Conservation (phyloP, 2,329 filamentous ascomycete genomes). For the Neopestalotiopsis rosae region DNA sequence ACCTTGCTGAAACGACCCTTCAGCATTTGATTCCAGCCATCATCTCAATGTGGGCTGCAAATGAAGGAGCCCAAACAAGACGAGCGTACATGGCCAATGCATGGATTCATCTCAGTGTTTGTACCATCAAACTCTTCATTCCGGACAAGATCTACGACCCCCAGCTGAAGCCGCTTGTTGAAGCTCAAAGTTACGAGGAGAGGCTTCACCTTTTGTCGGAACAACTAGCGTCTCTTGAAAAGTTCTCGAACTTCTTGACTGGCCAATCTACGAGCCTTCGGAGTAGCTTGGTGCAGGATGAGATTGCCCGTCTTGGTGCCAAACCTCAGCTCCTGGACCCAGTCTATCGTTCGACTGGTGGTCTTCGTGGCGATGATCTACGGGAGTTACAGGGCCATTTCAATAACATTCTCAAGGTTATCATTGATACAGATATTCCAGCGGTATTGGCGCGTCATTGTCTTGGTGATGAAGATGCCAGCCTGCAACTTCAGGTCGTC, state of each 20-base stretch:
- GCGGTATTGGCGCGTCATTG: slow-evolving; percentile 41
- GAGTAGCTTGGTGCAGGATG: slow-evolving; percentile 64
- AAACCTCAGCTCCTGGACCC: slow-evolving; percentile 67
- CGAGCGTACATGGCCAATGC: slow-evolving; percentile 57
- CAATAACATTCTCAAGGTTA: slow-evolving; percentile 72
- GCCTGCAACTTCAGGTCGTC: slow-evolving; percentile 55
- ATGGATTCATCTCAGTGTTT: slow-evolving; percentile 78
- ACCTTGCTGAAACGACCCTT: slow-evolving; percentile 43
- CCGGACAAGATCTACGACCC: slow-evolving; percentile 90
- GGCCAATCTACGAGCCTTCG: slow-evolving; percentile 73
- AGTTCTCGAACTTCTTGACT: slow-evolving; percentile 71
- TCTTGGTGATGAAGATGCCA: slow-evolving; percentile 37
- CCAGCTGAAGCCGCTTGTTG: slow-evolving; percentile 67
- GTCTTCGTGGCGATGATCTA: slow-evolving; percentile 66
- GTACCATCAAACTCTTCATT: slow-evolving; percentile 79
- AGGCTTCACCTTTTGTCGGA: slow-evolving; percentile 59
- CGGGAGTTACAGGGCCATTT: slow-evolving; percentile 77
- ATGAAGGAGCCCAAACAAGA: slow-evolving; percentile 28
- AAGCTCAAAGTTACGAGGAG: slow-evolving; percentile 62
- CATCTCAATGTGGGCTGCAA: slow-evolving; percentile 47
- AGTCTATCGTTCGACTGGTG: slow-evolving; percentile 71
- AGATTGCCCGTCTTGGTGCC: slow-evolving; percentile 68
- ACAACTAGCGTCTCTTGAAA: slow-evolving; percentile 64
- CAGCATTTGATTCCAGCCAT: slow-evolving; percentile 51
- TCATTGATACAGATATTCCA: slow-evolving; percentile 55